These are phyloP conservation scores for Fusarium nygamai DNA, from an alignment of 2,329 filamentous ascomycete species.

Conservation along the genomic window DNA sequence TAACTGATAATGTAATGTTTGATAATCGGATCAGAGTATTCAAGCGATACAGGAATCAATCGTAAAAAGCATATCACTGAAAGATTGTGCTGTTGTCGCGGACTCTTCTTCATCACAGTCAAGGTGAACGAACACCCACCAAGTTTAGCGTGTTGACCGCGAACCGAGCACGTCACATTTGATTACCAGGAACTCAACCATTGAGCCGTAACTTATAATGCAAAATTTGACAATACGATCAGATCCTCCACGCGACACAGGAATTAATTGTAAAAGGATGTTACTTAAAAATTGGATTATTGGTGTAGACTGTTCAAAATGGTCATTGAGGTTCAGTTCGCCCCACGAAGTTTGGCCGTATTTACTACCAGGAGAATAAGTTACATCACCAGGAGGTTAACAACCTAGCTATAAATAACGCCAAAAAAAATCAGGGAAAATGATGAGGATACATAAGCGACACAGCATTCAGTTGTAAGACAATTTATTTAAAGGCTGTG, in stretches of 20 bases:
- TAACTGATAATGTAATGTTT: neutral
- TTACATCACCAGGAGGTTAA: neutral
- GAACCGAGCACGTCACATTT: accelerated
- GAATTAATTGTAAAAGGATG: neutral
- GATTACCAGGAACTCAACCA: neutral
- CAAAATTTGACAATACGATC: neutral
- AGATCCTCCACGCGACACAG: neutral
- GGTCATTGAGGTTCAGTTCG: neutral
- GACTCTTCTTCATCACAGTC: neutral
- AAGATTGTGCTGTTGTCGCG: neutral
- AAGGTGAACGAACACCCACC: neutral
- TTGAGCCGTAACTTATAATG: accelerated
- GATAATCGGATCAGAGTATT: no score
- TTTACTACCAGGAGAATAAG: neutral
- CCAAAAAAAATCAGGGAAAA: no score
- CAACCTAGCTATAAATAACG: neutral
- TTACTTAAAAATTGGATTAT: neutral
- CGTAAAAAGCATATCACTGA: neutral
- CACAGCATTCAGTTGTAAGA: neutral
- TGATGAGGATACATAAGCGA: neutral
- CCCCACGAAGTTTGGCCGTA: neutral
- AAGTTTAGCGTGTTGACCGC: neutral
- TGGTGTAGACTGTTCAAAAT: neutral
- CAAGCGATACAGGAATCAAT: neutral
- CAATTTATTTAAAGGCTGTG: neutral